Percentiles rank a stretch among this genome's conserved stretches.
These are phyloP conservation scores for Cicer cuneatum DNA, from an alignment of 306 rosid genomes.

Conservation along the genomic window DNA sequence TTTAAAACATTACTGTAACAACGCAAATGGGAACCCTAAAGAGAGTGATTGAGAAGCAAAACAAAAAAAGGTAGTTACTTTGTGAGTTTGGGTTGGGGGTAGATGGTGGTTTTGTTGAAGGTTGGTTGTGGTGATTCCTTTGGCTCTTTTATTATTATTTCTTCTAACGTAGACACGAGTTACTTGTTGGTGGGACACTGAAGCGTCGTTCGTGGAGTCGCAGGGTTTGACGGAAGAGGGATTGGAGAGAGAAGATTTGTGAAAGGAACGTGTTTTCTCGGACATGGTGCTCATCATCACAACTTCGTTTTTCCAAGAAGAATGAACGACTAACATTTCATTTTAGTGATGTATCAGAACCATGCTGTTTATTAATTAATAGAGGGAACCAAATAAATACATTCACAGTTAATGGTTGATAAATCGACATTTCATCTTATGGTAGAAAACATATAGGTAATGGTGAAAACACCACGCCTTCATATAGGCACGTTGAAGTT, in stretches of 20 bases:
- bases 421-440: no score
- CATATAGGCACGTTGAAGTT: no score
- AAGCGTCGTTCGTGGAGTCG: constrained; percentile 45
- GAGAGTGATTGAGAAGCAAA: background rate
- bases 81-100: constrained; percentile 42
- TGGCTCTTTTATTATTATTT: constrained; percentile 54
- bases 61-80: constrained; percentile 48
- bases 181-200: constrained; percentile 47
- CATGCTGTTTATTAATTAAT: no score
- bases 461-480: no score
- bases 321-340: no score
- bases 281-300: constrained; percentile 32
- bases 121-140: constrained; percentile 47
- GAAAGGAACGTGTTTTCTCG: constrained; percentile 32
- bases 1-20: background rate
- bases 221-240: constrained; percentile 30
- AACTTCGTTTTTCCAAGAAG: constrained; percentile 29
- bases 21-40: background rate
- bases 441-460: no score
- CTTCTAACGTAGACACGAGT: constrained; percentile 66
- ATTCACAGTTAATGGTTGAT: no score
- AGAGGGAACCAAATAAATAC: no score
- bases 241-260: constrained; percentile 38
- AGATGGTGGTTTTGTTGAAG: constrained; percentile 40
- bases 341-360: no score